phyloP scores from a whole-genome alignment of 495 filamentous ascomycete genomes.

The Aspergillus baeticus region DNA sequence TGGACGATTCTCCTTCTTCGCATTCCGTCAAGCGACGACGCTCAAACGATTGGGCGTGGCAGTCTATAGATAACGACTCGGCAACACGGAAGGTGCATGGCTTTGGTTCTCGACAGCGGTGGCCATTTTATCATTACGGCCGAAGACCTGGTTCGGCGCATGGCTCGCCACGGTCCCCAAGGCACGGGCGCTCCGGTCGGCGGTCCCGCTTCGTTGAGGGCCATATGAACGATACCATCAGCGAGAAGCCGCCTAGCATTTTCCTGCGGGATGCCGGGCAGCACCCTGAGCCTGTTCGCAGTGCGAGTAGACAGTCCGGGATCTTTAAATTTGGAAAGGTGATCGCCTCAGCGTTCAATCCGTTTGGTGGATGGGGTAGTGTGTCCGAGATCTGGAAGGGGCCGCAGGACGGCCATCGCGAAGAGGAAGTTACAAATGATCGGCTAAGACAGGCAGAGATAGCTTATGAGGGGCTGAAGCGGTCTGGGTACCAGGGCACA shows the following conservation, averaged over 20 bases:
- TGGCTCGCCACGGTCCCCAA: slow-evolving; percentile 32
- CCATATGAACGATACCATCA: slow-evolving; percentile 73
- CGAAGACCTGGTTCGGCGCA: slow-evolving; percentile 1
- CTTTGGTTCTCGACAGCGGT: slow-evolving; percentile 1
- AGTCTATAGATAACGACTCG: slow-evolving; percentile 2
- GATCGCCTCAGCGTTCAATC: slow-evolving; percentile 54
- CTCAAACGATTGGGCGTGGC: slow-evolving; percentile 49
- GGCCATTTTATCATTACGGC: slow-evolving; percentile 14
- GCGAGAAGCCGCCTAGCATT: slow-evolving; percentile 62
- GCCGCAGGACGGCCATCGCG: slow-evolving; percentile 24
- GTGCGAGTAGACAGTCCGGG: slow-evolving; percentile 35
- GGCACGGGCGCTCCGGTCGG: slow-evolving; percentile 32
- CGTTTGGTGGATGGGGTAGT: slow-evolving; percentile 47
- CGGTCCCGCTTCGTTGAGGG: slow-evolving; percentile 69
- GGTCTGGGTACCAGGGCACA: slow-evolving; percentile 52
- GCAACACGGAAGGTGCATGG: neutral
- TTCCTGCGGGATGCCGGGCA: slow-evolving; percentile 52
- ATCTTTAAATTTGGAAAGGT: slow-evolving; percentile 62
- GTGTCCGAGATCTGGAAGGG: slow-evolving; percentile 32
- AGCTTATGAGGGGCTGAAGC: slow-evolving; percentile 63
- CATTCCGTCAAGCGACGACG: slow-evolving; percentile 45
- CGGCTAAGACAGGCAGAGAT: slow-evolving; percentile 49
- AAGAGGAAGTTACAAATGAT: slow-evolving; percentile 32
- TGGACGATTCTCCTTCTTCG: slow-evolving; percentile 20
- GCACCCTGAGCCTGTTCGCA: slow-evolving; percentile 2